A percentile compares a stretch with the other conserved stretches of the same genome.
Evolutionary conservation across 2,329 filamentous ascomycete species (phyloP).

Genomic region (Talaromyces sp.): DNA sequence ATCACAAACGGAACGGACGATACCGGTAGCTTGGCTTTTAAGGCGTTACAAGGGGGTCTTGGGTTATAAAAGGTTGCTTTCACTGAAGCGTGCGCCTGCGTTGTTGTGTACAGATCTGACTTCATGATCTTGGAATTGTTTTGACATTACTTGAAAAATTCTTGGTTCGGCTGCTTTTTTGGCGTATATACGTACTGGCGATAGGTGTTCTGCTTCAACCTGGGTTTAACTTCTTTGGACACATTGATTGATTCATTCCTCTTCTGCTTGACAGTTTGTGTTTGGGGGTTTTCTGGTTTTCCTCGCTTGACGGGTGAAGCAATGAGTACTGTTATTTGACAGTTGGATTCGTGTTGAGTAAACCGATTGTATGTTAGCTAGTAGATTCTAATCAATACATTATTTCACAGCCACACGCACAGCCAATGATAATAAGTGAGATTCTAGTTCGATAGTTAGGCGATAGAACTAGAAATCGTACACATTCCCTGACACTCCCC

Average conservation of each 20-base stretch:
- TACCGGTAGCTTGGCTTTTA: conserved; percentile 6
- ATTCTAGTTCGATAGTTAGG: no score
- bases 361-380: conserved; percentile 14
- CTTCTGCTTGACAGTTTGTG: not conserved
- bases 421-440: not conserved
- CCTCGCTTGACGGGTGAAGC: not conserved
- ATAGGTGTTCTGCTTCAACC: conserved; percentile 6
- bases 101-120: conserved; percentile 14
- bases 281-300: not conserved
- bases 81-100: conserved; percentile 10
- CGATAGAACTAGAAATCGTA: not conserved
- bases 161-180: conserved; percentile 12
- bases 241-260: not conserved
- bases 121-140: conserved; percentile 7
- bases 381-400: conserved; percentile 11
- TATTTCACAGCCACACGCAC: conserved; percentile 1
- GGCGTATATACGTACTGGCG: conserved; percentile 6
- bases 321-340: not conserved
- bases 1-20: not conserved
- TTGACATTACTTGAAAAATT: conserved; percentile 14
- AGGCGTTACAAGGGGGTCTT: conserved; percentile 18
- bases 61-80: conserved; percentile 23
- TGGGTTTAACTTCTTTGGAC: conserved; percentile 2
- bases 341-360: not conserved
- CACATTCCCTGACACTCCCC: not conserved